Conservation (phyloP, 148 eudicot species). For the Mesembryanthemum crystallinum region DNA sequence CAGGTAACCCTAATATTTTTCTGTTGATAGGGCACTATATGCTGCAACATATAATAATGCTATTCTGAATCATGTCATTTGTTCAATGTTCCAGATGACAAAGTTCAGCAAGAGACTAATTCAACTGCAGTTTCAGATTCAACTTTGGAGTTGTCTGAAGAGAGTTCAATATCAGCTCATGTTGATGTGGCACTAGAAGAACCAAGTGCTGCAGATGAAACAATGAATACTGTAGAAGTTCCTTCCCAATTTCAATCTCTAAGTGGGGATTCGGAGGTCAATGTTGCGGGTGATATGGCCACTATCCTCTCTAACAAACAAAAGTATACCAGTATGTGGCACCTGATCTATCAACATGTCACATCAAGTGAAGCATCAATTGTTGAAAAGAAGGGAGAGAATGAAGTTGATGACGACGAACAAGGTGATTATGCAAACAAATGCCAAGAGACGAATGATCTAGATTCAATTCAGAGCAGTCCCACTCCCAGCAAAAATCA, state of each 20-base stretch:
- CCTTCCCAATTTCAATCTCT: slow-evolving; percentile 11
- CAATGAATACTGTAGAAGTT: background rate
- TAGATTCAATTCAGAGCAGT: slow-evolving; percentile 15
- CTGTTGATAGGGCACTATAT: slow-evolving; percentile 16
- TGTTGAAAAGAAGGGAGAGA: slow-evolving; percentile 14
- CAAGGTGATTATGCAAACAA: slow-evolving; percentile 23
- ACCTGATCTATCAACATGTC: slow-evolving; percentile 64
- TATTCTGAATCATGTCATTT: background rate
- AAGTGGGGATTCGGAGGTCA: slow-evolving; percentile 23
- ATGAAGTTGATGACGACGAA: slow-evolving; percentile 29
- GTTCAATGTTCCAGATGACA: slow-evolving; percentile 21
- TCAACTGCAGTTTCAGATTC: slow-evolving; percentile 12
- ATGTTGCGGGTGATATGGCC: slow-evolving; percentile 20
- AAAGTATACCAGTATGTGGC: slow-evolving; percentile 80
- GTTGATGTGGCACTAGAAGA: slow-evolving; percentile 18
- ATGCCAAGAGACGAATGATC: slow-evolving; percentile 9
- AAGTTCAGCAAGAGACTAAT: slow-evolving; percentile 4
- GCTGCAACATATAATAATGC: background rate
- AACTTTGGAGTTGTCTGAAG: slow-evolving; percentile 8
- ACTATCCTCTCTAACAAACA: slow-evolving; percentile 38
- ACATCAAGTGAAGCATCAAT: slow-evolving; percentile 41
- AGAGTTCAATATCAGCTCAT: background rate
- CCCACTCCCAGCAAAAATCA: slow-evolving; percentile 3
- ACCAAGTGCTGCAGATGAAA: slow-evolving; percentile 5
- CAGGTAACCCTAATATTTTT: slow-evolving; percentile 22